phyloP scores from a whole-genome alignment of 129 eudicot species.

The Helianthus tuberosus region DNA sequence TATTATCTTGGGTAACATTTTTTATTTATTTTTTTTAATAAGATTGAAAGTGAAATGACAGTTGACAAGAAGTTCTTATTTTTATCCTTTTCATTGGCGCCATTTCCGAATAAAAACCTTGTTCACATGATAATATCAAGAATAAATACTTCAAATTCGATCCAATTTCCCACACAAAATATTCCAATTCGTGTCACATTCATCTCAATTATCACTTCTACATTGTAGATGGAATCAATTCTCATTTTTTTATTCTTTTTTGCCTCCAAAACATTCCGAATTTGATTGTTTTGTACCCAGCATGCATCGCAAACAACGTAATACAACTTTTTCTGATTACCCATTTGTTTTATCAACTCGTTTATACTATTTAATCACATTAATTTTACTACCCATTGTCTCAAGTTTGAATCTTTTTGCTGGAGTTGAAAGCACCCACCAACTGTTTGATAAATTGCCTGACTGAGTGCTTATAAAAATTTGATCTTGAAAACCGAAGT shows the following conservation, averaged over 20 bases:
- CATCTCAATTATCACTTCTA: conserved; percentile 23
- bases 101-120: conserved; percentile 23
- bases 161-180: conserved; percentile 3
- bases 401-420: conserved; percentile 7
- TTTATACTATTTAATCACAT: conserved; percentile 32
- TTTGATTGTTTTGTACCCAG: conserved; percentile 12
- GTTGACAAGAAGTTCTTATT: conserved; percentile 25
- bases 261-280: not conserved
- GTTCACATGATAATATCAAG: conserved; percentile 22
- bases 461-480: conserved; percentile 4
- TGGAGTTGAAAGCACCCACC: conserved; percentile 4
- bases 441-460: conserved; percentile 19
- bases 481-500: not conserved
- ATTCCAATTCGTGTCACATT: conserved; percentile 34
- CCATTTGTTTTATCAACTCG: not conserved
- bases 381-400: conserved; percentile 6
- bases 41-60: conserved; percentile 22
- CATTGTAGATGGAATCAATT: conserved; percentile 19
- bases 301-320: conserved; percentile 28
- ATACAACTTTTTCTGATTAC: conserved; percentile 7
- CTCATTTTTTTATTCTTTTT: conserved; percentile 8
- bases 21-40: not conserved
- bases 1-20: too few species aligned
- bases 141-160: conserved; percentile 16
- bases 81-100: conserved; percentile 21